Evolutionary conservation across 208 protist species (phyloP).

Genomic region (Vickermania ingenoplastis): DNA sequence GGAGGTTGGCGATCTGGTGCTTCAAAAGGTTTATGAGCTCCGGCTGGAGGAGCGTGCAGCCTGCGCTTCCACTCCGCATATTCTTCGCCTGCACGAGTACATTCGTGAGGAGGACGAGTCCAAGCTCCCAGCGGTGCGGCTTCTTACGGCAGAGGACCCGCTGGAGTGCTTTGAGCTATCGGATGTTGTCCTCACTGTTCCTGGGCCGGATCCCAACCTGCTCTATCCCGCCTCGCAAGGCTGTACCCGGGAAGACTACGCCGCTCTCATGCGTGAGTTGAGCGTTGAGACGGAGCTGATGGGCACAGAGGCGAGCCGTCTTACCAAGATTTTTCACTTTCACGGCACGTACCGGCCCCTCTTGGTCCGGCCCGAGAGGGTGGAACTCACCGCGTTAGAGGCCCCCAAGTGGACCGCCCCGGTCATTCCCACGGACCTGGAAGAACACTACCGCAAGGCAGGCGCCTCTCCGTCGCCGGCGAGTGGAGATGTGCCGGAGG

Average conservation of each 20-base stretch:
- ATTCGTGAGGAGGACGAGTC: background rate
- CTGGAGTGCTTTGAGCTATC: constrained; percentile 48
- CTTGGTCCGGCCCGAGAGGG: constrained; percentile 28
- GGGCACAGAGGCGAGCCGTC: constrained; percentile 1
- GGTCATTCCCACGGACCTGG: constrained; percentile 63
- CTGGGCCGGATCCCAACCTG: constrained; percentile 69
- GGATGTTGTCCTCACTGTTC: constrained; percentile 88
- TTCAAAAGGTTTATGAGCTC: constrained; percentile 29
- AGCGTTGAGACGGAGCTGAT: constrained; percentile 32
- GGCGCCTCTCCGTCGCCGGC: background rate
- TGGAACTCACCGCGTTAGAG: constrained; percentile 18
- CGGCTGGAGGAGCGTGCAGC: background rate
- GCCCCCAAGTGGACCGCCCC: constrained; percentile 27
- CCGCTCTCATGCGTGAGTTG: constrained; percentile 11
- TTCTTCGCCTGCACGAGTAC: background rate
- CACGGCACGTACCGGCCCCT: constrained; percentile 81
- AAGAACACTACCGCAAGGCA: constrained; percentile 7
- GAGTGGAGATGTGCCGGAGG: background rate
- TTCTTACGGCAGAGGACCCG: constrained; percentile 53
- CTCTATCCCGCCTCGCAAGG: constrained; percentile 45
- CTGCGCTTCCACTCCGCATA: background rate
- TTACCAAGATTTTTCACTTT: constrained; percentile 81
- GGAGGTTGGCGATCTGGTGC: constrained; percentile 80
- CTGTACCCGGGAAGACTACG: constrained; percentile 52
- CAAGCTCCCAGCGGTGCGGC: constrained; percentile 33